Evolutionary conservation across 352 stramenopile species (phyloP).

Genomic region (Phytopythium vexans): DNA sequence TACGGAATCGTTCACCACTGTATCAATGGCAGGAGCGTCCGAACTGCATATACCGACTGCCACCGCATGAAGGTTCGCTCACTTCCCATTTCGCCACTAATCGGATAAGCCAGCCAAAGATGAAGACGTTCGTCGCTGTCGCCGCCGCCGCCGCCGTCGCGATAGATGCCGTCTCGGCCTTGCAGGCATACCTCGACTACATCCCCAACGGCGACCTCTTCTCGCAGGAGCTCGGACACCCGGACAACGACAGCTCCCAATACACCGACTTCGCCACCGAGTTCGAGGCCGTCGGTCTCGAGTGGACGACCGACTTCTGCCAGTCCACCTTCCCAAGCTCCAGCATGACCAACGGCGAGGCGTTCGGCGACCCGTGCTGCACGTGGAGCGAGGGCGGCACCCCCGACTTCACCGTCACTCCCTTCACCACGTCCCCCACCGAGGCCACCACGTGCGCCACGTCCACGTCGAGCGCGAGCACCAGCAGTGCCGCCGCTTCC

Average conservation of each 20-base stretch:
- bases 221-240: conserved; percentile 34
- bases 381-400: conserved; percentile 37
- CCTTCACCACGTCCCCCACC: too few species aligned
- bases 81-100: too few species aligned
- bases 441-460: too few species aligned
- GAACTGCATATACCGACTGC: too few species aligned
- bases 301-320: conserved; percentile 23
- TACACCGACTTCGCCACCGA: conserved; percentile 36
- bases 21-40: too few species aligned
- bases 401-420: too few species aligned
- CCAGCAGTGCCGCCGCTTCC: background rate
- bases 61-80: too few species aligned
- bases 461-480: background rate
- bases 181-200: conserved; percentile 26
- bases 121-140: too few species aligned
- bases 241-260: conserved; percentile 17
- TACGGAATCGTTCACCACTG: too few species aligned
- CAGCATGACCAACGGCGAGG: conserved; percentile 27
- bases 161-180: conserved; percentile 16
- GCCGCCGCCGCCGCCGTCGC: conserved; percentile 19
- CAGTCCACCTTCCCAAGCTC: conserved; percentile 18
- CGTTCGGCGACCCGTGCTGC: conserved; percentile 24
- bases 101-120: too few species aligned
- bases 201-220: conserved; percentile 42
- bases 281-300: conserved; percentile 19